Percentiles rank a stretch among this genome's conserved stretches.
Evolutionary conservation across 805 yeast genomes (phyloP).

Genomic region (Nakazawaea peltata): DNA sequence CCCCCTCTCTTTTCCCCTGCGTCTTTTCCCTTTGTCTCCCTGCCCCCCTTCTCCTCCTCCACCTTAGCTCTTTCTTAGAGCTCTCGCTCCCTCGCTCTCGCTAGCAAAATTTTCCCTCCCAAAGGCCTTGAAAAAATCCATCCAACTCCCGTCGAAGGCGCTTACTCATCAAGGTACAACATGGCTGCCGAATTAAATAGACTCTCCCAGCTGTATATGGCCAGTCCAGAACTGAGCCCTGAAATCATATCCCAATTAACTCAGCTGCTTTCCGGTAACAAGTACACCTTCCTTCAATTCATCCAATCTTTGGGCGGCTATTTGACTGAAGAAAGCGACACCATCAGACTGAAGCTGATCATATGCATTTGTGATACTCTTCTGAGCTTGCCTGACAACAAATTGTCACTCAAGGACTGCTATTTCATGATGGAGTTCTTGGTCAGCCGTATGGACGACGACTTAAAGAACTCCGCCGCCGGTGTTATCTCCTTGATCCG

Average conservation of each 20-base stretch:
- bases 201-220: conserved; percentile 4
- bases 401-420: conserved; percentile 35
- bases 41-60: too few species aligned
- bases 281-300: conserved; percentile 31
- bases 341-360: conserved; percentile 30
- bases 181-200: conserved; percentile 3
- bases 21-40: too few species aligned
- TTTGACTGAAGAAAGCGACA: conserved; percentile 38
- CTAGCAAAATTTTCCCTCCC: too few species aligned
- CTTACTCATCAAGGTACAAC: too few species aligned
- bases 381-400: conserved; percentile 15
- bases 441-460: conserved; percentile 60
- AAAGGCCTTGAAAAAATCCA: too few species aligned
- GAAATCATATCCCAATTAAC: neutral
- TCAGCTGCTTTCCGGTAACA: conserved; percentile 10
- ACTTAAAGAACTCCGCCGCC: conserved; percentile 37
- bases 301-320: conserved; percentile 37
- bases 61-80: too few species aligned
- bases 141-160: too few species aligned
- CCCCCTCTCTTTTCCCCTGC: too few species aligned
- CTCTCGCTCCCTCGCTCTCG: too few species aligned
- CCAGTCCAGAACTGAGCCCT: neutral
- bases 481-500: conserved; percentile 45
- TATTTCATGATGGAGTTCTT: conserved; percentile 49
- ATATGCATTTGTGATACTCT: conserved; percentile 32